Conservation (phyloP, 2,329 filamentous ascomycete species). For the Myrmaecium sp. region DNA sequence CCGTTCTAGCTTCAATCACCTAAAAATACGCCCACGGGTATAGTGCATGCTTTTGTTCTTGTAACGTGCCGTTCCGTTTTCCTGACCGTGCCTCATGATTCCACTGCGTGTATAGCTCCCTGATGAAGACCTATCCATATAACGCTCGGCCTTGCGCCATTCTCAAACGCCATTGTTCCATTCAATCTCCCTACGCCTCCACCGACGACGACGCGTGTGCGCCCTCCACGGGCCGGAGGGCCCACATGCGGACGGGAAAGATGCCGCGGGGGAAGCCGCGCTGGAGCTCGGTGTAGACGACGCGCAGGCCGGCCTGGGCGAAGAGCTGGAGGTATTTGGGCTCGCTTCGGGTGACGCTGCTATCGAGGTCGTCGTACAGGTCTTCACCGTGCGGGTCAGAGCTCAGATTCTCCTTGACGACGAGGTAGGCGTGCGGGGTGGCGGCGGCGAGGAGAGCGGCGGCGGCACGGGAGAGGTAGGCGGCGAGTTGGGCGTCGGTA, state of each 20-base stretch:
- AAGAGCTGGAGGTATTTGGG: conserved; percentile 56
- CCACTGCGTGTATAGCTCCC: no score
- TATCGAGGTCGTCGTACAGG: conserved; percentile 59
- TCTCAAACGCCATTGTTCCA: no score
- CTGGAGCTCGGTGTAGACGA: conserved; percentile 59
- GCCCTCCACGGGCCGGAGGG: conserved; percentile 43
- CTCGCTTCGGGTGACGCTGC: conserved; percentile 62
- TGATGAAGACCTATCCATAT: no score
- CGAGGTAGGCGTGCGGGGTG: conserved; percentile 12
- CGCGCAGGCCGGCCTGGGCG: conserved; percentile 44
- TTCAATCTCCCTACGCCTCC: no score
- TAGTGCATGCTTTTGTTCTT: no score
- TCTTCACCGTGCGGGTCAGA: conserved; percentile 39
- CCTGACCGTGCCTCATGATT: no score
- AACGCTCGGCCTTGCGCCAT: no score
- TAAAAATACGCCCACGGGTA: no score
- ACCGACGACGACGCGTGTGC: no score
- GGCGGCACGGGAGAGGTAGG: conserved; percentile 49
- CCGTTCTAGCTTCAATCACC: no score
- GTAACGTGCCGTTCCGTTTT: no score
- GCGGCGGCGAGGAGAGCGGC: no score
- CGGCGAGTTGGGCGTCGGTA: conserved; percentile 53
- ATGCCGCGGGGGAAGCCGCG: conserved; percentile 52
- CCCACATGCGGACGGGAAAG: conserved; percentile 64
- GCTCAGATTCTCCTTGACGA: conserved; percentile 68